Evolutionary conservation across 345 rosid genomes (phyloP), one percentile per base, ranked within the genome.

Genomic region (Linum tenue): DNA sequence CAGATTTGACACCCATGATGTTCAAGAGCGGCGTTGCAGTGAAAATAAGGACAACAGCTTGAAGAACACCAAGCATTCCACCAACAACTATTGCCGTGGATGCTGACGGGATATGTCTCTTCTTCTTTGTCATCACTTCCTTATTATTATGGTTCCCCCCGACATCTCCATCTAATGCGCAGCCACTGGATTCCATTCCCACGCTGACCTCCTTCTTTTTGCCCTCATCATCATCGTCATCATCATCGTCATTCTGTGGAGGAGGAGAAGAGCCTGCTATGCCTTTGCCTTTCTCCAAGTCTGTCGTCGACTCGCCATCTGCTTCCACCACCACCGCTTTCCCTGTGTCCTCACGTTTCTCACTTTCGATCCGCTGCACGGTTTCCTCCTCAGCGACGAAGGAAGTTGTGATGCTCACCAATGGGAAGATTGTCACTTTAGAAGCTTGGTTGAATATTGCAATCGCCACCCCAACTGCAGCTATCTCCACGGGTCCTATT

Each of bases 381-480:
- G 95, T 85, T 61, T 94, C 99, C 80, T 94, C 99, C 72, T 94
- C 96, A 0, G 99, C 99, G n/a, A 94, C 99, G 66, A 94, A 94
- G 4, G 97, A 90, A 66, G 99, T 94, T 14, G 99, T 90, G 53
- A 94, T 82, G 53, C 87, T 90, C 58, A 90, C 92, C 41, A 94
- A 79, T 1, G 99, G 99, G 75, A 88, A 91, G 44, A 88, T 85
- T 10, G 97, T 85, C 15, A 94, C 77, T 67, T 74, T 90, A 6
- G 99, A 94, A 56, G 95, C 96, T 83, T 94, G 99, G 69, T 94
- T 91, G 79, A 94, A 88, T 77, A 94, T 85, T 17, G 99, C 97
- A 16, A 94, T 88, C 22, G 99, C 73, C n/a, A 94, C 99, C 66
- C 99, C 99, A 7, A 94, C 99, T 4, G 99, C 99, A 11, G 97